Base-by-base conservation (phyloP, 2,329 filamentous ascomycete genomes). In the Penicillium vulpinum region DNA sequence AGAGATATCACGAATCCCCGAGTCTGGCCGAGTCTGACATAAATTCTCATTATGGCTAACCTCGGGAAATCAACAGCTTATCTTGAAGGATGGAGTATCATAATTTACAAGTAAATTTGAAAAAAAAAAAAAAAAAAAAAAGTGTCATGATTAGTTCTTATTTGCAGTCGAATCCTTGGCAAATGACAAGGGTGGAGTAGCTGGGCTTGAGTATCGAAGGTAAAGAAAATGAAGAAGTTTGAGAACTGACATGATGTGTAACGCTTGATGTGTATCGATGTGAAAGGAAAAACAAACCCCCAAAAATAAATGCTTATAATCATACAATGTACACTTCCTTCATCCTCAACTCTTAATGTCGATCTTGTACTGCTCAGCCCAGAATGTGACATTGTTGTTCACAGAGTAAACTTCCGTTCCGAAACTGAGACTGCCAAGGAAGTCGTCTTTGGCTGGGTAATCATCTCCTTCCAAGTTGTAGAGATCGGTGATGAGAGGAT, bases 361-460 rank as follows among this genome's bases (percentile, higher is more conserved):
- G 51, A 76, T 66, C 35, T 63, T 61, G 45, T 75, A 61, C 18
- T 63, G 51, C 3, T 70, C 63, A 3, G 81, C 80, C 33, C 70
- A 70, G 60, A 84, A 82, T 1, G 82, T 84, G 49, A 83, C 80
- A 38, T 76, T 77, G 4, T 66, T 62, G 24, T 65, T 54, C 8
- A 77, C 71, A 6, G 70, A 77, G 67, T 80, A 81, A 0, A 80
- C 74, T 65, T 85, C 82, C 15, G 78, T 78, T 22, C 82, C 82
- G 59, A 84, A 80, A 44, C 75, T 75, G 62, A 83, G 71, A 60
- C 82, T 80, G 21, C 81, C 82, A 18, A 85, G 66, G 64, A 82
- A 83, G 62, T 81, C 77, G 1, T 67, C 58, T 0, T 67, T 57
- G 0, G 67, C 71, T 10, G 80, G 80, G 59, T 74, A 79, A 33